Base-by-base conservation (phyloP, 1,284 basidiomycete species). In the Sanghuangporus sanghuang region DNA sequence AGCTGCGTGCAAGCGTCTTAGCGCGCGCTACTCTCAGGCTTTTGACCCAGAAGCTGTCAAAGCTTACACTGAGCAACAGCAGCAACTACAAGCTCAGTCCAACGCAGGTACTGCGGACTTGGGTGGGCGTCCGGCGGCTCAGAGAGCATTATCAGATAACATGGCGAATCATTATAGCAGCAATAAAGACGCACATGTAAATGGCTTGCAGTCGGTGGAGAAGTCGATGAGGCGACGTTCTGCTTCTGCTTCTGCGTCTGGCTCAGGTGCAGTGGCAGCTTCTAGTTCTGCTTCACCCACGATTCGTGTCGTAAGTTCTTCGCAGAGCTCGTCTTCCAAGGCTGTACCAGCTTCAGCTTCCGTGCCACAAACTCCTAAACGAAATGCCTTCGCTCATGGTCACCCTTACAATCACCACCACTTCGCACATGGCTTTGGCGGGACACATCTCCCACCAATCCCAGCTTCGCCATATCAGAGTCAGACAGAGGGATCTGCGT, bases 1-100 rank as follows among this genome's bases (percentile, higher is more conserved):
- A 16, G 82, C 90, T 0, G 78, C 90, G 6, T 88, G 87, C 50
- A 85, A 89, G 40, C 81, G 89, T 57, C 77, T 92, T 40, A 78
- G 77, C 6, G 68, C 67, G 48, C 55, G 67, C 8, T 68, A 71
- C 61, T 49, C 57, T 9, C 59, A 59, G 35, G 57, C 62, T 38
- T 55, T 64, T 36, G 64, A 67, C 55, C 39, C 60, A 16, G 64
- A 62, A 32, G 49, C 49, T 27, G 38, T 61, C 32, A 61, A 61
- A 27, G 50, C 38, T 11, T 53, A 61, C 39, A 42, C 35, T 39
- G 49, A 61, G n/a, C 59, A 53, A 18, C 59, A 53, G 39, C 23
- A 32, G 14, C 18, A 40, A 21, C 11, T 27, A 27, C 50, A 52
- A 23, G 14, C 21, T 23, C 50, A 52, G 2, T 9, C 27, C 8